A percentile compares a stretch with the other conserved stretches of the same genome.
Conservation (phyloP, 192 early-diverging fungal species). For the Linnemannia schmuckeri region DNA sequence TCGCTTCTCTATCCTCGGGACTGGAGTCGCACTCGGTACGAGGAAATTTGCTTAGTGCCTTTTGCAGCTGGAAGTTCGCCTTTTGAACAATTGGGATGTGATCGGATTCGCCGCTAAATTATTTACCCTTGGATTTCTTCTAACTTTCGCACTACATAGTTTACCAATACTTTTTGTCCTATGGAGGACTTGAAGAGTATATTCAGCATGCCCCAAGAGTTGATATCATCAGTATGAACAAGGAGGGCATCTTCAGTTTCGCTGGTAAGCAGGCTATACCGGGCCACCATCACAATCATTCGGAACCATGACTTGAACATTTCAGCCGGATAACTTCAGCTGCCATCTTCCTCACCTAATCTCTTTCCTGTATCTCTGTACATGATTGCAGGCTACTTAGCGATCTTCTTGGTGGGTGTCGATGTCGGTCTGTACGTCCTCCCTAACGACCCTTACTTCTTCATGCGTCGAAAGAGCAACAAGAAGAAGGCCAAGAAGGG, state of each 20-base stretch:
- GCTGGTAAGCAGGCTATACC: conserved; percentile 60
- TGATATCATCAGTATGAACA: conserved; percentile 84
- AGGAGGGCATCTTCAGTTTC: conserved; percentile 91
- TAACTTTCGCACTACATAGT: conserved; percentile 33
- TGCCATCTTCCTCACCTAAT: not conserved
- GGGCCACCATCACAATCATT: not conserved
- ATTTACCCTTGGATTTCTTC: conserved; percentile 13
- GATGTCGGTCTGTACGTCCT: conserved; percentile 78
- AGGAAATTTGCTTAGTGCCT: not conserved
- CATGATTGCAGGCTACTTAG: conserved; percentile 76
- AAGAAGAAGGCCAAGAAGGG: conserved; percentile 59
- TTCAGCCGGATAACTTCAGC: too few relatives aligned
- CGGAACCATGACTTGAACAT: not conserved
- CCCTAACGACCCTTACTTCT: conserved; percentile 58
- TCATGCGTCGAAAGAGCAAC: conserved; percentile 51
- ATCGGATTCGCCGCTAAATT: not conserved
- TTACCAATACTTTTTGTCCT: conserved; percentile 72
- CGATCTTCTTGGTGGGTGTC: conserved; percentile 85
- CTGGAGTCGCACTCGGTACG: conserved; percentile 62
- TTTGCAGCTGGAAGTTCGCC: not conserved
- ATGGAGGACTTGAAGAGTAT: conserved; percentile 75
- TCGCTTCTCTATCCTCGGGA: conserved; percentile 68
- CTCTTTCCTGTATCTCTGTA: not conserved
- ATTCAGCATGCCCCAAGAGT: conserved; percentile 82
- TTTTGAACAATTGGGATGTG: not conserved